Evolutionary conservation across 2,329 filamentous ascomycete genomes (phyloP).

Genomic region (Thielaviopsis musarum): DNA sequence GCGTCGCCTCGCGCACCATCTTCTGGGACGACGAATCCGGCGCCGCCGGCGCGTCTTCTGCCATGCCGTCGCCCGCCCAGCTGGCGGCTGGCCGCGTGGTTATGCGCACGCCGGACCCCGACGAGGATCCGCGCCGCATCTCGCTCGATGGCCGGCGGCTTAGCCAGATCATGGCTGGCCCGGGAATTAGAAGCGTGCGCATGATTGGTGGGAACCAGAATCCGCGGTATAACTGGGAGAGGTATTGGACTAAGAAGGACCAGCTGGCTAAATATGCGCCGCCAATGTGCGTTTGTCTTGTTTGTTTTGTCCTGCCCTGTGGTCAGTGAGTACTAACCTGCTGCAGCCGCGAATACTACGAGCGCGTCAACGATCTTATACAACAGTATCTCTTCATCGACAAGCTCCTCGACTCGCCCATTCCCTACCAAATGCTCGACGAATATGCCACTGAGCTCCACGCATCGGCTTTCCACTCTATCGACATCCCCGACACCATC

Average conservation of each 20-base stretch:
- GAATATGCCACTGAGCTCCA: conserved; percentile 57
- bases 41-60: conserved; percentile 11
- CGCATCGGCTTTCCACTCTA: conserved; percentile 33
- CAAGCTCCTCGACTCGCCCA: conserved; percentile 70
- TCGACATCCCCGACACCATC: conserved; percentile 57
- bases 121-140: conserved; percentile 29
- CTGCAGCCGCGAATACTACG: conserved; percentile 60
- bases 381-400: conserved; percentile 93
- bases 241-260: conserved; percentile 62
- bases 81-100: conserved; percentile 4
- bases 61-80: conserved; percentile 7
- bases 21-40: conserved; percentile 14
- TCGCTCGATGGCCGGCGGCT: conserved; percentile 40
- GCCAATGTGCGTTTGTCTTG: conserved; percentile 35
- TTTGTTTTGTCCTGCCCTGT: too few relatives aligned
- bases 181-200: conserved; percentile 64
- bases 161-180: conserved; percentile 42
- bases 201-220: conserved; percentile 83
- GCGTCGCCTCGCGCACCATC: conserved; percentile 13
- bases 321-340: not conserved
- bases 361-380: conserved; percentile 73
- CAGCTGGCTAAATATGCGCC: conserved; percentile 56
- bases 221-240: conserved; percentile 69
- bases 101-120: conserved; percentile 17
- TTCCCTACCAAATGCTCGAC: conserved; percentile 82